Percentiles rank a stretch among this genome's conserved stretches.
Evolutionary conservation across 2,329 filamentous ascomycete genomes (phyloP).

Genomic region (Fusarium nelsonii): DNA sequence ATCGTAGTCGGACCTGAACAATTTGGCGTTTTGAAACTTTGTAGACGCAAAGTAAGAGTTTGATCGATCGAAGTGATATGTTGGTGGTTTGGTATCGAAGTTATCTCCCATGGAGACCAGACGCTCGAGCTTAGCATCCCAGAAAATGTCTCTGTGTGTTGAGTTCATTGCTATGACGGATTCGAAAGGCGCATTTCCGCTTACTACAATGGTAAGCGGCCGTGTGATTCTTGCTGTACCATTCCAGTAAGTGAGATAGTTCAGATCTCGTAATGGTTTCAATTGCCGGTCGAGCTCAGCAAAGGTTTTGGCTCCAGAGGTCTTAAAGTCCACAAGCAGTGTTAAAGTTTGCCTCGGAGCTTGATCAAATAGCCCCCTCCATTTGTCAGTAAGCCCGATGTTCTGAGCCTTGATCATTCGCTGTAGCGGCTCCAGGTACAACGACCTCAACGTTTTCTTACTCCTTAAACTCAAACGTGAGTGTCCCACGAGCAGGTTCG

Average conservation of each 20-base stretch:
- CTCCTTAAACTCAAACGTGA: not conserved
- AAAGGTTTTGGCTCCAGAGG: conserved; percentile 3
- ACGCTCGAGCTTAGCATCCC: conserved; percentile 26
- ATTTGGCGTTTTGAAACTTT: conserved; percentile 14
- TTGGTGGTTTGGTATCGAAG: conserved; percentile 4
- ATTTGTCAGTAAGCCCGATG: not conserved
- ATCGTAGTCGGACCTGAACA: not conserved
- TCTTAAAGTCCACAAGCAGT: conserved; percentile 21
- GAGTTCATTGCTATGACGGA: not conserved
- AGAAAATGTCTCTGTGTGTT: conserved; percentile 24
- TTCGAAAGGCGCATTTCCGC: conserved; percentile 14
- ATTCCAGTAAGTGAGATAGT: conserved; percentile 26
- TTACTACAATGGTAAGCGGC: conserved; percentile 19
- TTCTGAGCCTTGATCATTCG: conserved; percentile 23
- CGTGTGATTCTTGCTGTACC: conserved; percentile 8
- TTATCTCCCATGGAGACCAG: conserved; percentile 1
- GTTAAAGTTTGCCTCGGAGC: conserved; percentile 8
- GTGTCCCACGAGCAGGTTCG: conserved; percentile 8
- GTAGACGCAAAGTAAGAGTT: conserved; percentile 29
- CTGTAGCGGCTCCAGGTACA: conserved; percentile 17
- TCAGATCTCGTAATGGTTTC: conserved; percentile 9
- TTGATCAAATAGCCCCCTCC: conserved; percentile 6
- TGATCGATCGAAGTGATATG: conserved; percentile 11
- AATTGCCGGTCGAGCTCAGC: not conserved
- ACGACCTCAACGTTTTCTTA: not conserved